These are phyloP conservation scores for Leucaena leucocephala DNA, from an alignment of 306 rosid species.

Conservation along the genomic window DNA sequence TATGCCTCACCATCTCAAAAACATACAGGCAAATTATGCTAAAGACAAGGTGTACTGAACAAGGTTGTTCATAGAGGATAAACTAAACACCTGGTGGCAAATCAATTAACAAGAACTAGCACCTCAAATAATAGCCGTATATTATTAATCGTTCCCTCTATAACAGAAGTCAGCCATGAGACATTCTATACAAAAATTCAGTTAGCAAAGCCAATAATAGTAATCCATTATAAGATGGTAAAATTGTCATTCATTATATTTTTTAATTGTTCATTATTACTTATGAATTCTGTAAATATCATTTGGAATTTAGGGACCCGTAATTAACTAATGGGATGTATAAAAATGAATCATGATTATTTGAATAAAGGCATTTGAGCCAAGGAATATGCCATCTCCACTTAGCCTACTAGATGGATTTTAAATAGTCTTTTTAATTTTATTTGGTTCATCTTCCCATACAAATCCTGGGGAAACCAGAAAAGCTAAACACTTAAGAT, in stretches of 20 bases:
- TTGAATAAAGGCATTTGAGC: not conserved
- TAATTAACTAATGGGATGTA: not conserved
- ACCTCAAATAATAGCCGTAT: constrained; percentile 15
- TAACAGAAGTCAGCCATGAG: not conserved
- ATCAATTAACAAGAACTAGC: constrained; percentile 23
- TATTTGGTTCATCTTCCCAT: not conserved
- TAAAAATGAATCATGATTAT: not conserved
- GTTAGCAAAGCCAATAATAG: constrained; percentile 23
- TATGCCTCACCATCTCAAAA: constrained; percentile 24
- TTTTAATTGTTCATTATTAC: not conserved
- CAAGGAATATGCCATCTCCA: not conserved
- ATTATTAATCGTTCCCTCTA: constrained; percentile 9
- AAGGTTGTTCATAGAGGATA: constrained; percentile 6
- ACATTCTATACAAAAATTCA: constrained; percentile 27
- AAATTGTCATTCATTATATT: not conserved
- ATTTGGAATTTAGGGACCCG: not conserved
- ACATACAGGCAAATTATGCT: not conserved
- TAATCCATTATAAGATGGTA: not conserved
- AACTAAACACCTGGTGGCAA: constrained; percentile 10
- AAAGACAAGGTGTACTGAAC: not conserved
- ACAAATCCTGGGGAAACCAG: constrained; percentile 19
- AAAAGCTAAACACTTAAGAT: not conserved
- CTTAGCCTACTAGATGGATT: not conserved
- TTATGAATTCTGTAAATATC: not conserved
- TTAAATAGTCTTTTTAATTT: not conserved